A percentile compares a stretch with the other conserved stretches of the same genome.
These are phyloP conservation scores for Sordaria brevicollis DNA, from an alignment of 495 filamentous ascomycete species.

Conservation along the genomic window DNA sequence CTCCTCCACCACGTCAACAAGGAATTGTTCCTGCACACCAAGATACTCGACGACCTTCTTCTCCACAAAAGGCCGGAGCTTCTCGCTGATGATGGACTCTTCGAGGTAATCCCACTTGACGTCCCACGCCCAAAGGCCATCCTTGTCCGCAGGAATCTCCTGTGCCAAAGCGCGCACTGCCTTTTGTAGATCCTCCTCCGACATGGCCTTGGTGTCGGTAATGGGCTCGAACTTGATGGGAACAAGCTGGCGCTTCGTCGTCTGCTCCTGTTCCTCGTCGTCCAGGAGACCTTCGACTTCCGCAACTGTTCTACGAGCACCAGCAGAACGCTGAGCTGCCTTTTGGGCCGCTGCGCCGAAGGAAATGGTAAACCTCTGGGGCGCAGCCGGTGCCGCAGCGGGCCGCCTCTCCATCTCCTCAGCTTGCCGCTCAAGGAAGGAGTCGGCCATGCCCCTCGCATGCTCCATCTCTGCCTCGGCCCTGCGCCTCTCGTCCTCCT, in stretches of 20 bases:
- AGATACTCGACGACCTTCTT: conserved; percentile 97
- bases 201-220: conserved; percentile 55
- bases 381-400: conserved; percentile 30
- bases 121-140: conserved; percentile 82
- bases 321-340: conserved; percentile 59
- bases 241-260: conserved; percentile 67
- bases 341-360: conserved; percentile 80
- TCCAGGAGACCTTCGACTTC: conserved; percentile 92
- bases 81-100: conserved; percentile 69
- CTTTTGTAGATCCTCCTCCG: conserved; percentile 75
- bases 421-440: conserved; percentile 83
- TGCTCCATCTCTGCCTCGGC: conserved; percentile 65
- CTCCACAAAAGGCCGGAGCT: conserved; percentile 90
- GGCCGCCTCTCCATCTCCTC: conserved; percentile 69
- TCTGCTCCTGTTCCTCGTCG: conserved; percentile 76
- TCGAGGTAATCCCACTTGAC: conserved; percentile 95
- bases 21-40: conserved; percentile 90
- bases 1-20: conserved; percentile 86
- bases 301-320: conserved; percentile 70
- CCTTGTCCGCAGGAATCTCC: conserved; percentile 81
- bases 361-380: conserved; percentile 86
- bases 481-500: conserved; percentile 61
- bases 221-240: conserved; percentile 84
- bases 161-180: conserved; percentile 69
- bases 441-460: conserved; percentile 78